Percentiles rank a stretch among this genome's conserved stretches.
phyloP scores from a whole-genome alignment of 495 filamentous ascomycete genomes.

The Echria macrotheca region DNA sequence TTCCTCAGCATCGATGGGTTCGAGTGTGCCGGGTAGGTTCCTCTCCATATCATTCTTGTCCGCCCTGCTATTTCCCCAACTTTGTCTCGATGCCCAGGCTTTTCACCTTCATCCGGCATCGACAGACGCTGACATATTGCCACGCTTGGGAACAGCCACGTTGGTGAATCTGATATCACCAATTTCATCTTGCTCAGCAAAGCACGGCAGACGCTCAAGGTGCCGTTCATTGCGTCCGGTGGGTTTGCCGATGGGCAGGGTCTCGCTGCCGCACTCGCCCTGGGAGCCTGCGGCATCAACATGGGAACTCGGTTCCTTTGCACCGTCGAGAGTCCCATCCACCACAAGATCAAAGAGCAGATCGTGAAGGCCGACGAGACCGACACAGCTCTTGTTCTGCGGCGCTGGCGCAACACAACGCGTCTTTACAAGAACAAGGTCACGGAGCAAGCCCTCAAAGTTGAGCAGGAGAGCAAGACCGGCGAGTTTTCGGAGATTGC shows the following conservation, averaged over 20 bases:
- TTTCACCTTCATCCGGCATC: too few relatives aligned
- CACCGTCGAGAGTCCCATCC: slow-evolving; percentile 87
- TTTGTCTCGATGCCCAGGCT: too few relatives aligned
- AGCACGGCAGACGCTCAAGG: slow-evolving; percentile 75
- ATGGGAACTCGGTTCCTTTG: slow-evolving; percentile 95
- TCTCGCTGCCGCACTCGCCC: slow-evolving; percentile 80
- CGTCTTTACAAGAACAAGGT: slow-evolving; percentile 88
- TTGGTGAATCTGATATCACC: slow-evolving; percentile 93
- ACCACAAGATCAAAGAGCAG: slow-evolving; percentile 85
- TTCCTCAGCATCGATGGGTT: slow-evolving; percentile 97
- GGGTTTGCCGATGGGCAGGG: slow-evolving; percentile 95
- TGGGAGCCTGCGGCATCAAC: slow-evolving; percentile 94
- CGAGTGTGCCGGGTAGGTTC: slow-evolving; percentile 83
- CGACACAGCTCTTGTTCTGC: slow-evolving; percentile 81
- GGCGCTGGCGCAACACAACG: slow-evolving; percentile 90
- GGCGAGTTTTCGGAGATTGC: slow-evolving; percentile 91
- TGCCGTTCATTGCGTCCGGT: slow-evolving; percentile 92
- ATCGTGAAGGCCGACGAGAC: slow-evolving; percentile 87
- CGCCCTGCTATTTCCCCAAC: neutral
- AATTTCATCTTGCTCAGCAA: slow-evolving; percentile 91
- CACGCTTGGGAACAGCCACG: slow-evolving; percentile 39
- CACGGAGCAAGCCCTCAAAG: slow-evolving; percentile 68
- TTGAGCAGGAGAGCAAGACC: slow-evolving; percentile 77
- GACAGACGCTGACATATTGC: neutral
- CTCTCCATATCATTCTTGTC: neutral